Base-by-base conservation (phyloP, 169 alveolate genomes). In the Babesia ovis region DNA sequence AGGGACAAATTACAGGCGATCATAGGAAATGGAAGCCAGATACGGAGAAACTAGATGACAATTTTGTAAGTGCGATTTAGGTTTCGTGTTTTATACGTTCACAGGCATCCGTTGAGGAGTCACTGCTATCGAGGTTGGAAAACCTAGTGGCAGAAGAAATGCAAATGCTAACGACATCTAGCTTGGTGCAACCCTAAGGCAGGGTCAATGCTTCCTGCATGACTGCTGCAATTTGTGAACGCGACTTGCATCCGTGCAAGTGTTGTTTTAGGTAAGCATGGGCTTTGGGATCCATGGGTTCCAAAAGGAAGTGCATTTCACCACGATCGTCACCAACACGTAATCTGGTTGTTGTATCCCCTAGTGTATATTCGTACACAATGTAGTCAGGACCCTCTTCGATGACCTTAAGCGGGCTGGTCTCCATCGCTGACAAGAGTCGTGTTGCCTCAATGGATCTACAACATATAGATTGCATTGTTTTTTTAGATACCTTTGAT, bases 121-220 rank as follows among this genome's bases (percentile, higher is more conserved):
- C 83, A 23, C 66, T 72, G 57, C 76, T 72, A 18, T 8, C 60
- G 32, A 72, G 83, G 18, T 64, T 72, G 29, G 83, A 72, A 23
- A 42, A 45, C 51, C 75, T 72, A n/a, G 74, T 72, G 22, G 64
- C 64, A 18, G 70, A 72, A 48, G 83, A 72, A 23, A 72, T 72
- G 83, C 58, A 72, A 1, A 72, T 72, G 74, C 64, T 72, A 2
- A 59, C 62, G 11, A 23, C 79, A 1, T 31, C 56, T 20, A 58
- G 55, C 25, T 3, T 0, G 16, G 35, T 35, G 32, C 14, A 45
- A 14, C 18, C 55, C 57, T 56, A 57, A 53, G 69, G 67, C 51
- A 68, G 37, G 12, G 68, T 68, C 8, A 57, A 22, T 25, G 79
- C 67, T 60, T 68, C 79, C 34, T 68, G 79, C 34, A 68, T 14